Evolutionary conservation across 192 early-diverging fungal genomes (phyloP).

Genomic region (Backusella westeae): DNA sequence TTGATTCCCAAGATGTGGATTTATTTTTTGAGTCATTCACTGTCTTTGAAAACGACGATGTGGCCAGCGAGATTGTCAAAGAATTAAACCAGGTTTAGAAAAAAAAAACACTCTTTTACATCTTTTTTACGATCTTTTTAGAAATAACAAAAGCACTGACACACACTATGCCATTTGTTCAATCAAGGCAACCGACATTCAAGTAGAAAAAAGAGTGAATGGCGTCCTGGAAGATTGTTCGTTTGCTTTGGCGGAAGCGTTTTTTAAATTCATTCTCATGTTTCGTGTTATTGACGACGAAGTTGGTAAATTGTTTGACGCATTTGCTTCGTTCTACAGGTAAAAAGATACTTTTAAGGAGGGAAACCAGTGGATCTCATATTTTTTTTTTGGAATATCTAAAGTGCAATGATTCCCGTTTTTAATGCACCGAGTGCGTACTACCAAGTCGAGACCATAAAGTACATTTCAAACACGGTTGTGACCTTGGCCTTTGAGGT

Average conservation of each 20-base stretch:
- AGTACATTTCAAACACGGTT: slow-evolving; percentile 6
- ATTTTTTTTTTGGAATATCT: not conserved
- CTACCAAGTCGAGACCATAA: slow-evolving; percentile 23
- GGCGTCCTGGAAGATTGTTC: slow-evolving; percentile 11
- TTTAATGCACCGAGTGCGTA: slow-evolving; percentile 9
- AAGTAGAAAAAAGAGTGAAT: not conserved
- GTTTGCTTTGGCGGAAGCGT: slow-evolving; percentile 2
- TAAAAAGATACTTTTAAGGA: not conserved
- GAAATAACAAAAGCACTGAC: not conserved
- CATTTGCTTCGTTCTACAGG: slow-evolving; percentile 12
- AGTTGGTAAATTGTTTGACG: not conserved
- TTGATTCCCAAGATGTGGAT: not conserved
- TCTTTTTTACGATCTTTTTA: too few species aligned
- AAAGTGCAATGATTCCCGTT: slow-evolving; percentile 24
- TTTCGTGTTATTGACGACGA: not conserved
- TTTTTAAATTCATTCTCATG: slow-evolving; percentile 15
- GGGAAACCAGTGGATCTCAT: not conserved
- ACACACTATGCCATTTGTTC: not conserved
- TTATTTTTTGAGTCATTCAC: not conserved
- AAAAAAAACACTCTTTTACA: not conserved
- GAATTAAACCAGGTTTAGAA: slow-evolving; percentile 4
- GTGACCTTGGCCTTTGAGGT: slow-evolving; percentile 19
- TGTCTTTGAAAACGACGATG: not conserved
- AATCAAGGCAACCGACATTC: not conserved
- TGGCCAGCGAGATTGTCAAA: slow-evolving; percentile 4